Evolutionary conservation across 2,329 filamentous ascomycete species (phyloP).

Genomic region (Phaeosphaeria sp.): DNA sequence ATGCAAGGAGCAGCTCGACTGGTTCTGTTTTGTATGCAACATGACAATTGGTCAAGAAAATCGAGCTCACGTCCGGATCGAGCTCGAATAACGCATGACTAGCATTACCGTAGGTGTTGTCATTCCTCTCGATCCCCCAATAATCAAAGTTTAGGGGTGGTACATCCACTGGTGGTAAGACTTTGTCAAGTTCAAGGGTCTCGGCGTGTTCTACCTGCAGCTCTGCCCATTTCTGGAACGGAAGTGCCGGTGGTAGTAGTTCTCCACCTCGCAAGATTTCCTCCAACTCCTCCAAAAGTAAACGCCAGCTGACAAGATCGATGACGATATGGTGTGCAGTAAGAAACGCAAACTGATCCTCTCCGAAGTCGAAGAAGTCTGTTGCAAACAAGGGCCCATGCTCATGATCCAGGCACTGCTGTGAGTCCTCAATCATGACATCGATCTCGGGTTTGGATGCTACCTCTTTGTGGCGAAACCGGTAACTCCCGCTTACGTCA

Average conservation of each 20-base stretch:
- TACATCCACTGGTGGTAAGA: constrained; percentile 38
- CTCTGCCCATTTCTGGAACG: constrained; percentile 50
- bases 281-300: constrained; percentile 55
- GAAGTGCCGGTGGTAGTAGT: constrained; percentile 38
- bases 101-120: constrained; percentile 48
- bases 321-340: constrained; percentile 49
- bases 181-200: constrained; percentile 25
- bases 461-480: constrained; percentile 30
- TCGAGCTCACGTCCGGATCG: constrained; percentile 25
- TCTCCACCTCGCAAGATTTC: constrained; percentile 38
- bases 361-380: constrained; percentile 44
- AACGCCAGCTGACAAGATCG: constrained; percentile 56
- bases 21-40: constrained; percentile 60
- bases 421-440: constrained; percentile 38
- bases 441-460: constrained; percentile 33
- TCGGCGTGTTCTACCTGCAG: constrained; percentile 45
- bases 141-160: constrained; percentile 44
- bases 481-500: constrained; percentile 34
- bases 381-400: constrained; percentile 40
- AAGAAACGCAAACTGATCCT: constrained; percentile 41
- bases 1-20: constrained; percentile 63
- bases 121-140: constrained; percentile 47
- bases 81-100: constrained; percentile 42
- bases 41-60: constrained; percentile 42
- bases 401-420: constrained; percentile 34